Conservation (phyloP, 2,329 filamentous ascomycete genomes). For the Zymoseptoria ardabiliae region DNA sequence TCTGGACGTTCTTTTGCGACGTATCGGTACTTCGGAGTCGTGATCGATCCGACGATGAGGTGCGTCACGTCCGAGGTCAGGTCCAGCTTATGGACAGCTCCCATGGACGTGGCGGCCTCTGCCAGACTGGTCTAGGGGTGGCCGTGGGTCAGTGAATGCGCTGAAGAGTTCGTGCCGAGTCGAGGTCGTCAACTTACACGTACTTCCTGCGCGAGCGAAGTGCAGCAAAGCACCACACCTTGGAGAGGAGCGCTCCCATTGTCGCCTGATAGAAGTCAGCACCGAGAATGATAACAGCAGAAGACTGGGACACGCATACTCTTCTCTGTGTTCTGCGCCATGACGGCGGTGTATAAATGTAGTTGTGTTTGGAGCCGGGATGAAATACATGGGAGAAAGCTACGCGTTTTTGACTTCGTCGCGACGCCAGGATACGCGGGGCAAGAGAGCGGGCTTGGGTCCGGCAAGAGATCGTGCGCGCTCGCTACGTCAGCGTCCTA, state of each 20-base stretch:
- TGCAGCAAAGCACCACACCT: constrained; percentile 29
- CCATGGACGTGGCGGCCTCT: constrained; percentile 66
- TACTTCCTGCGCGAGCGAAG: constrained; percentile 27
- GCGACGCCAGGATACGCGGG: not conserved
- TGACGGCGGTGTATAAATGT: not conserved
- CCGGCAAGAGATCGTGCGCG: not conserved
- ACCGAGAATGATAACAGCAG: not conserved
- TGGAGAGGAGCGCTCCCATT: constrained; percentile 14
- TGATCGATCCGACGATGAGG: constrained; percentile 79
- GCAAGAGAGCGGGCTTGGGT: not conserved
- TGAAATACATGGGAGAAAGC: not conserved
- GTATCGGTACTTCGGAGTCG: constrained; percentile 91
- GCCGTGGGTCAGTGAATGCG: constrained; percentile 4
- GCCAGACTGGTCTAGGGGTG: constrained; percentile 32
- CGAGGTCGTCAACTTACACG: constrained; percentile 20
- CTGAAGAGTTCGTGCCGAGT: constrained; percentile 1
- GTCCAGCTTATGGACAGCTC: constrained; percentile 79
- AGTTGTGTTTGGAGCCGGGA: not conserved
- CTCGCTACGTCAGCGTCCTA: not conserved
- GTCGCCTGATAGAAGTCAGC: not conserved
- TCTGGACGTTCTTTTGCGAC: constrained; percentile 85
- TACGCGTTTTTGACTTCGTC: not conserved
- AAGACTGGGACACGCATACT: not conserved
- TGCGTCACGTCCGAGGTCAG: constrained; percentile 95
- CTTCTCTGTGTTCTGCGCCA: constrained; percentile 6